These are phyloP conservation scores for Fusarium graminum DNA, from an alignment of 2,329 filamentous ascomycete genomes.

Conservation along the genomic window DNA sequence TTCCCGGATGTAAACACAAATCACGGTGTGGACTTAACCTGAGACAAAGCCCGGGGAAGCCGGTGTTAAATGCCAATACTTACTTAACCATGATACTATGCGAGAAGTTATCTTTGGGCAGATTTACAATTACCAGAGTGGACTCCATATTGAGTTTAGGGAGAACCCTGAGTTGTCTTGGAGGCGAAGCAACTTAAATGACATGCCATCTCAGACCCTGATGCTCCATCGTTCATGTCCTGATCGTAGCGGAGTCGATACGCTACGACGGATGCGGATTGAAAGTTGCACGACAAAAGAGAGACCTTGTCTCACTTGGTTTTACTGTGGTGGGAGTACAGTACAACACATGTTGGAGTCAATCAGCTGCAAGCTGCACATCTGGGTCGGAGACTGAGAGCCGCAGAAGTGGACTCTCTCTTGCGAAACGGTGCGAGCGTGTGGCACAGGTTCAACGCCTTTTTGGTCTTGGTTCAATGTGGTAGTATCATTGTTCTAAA, in stretches of 20 bases:
- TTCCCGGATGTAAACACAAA: constrained; percentile 13
- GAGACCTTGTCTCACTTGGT: constrained; percentile 9
- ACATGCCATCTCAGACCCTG: constrained; percentile 34
- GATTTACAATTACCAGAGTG: constrained; percentile 14
- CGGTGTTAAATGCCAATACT: constrained; percentile 17
- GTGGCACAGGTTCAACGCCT: constrained; percentile 43
- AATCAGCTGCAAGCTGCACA: constrained; percentile 22
- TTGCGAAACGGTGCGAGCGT: constrained; percentile 26
- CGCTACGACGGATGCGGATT: constrained; percentile 25
- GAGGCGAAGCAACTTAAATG: constrained; percentile 30
- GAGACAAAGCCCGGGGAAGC: constrained; percentile 26
- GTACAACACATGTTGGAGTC: too few species aligned
- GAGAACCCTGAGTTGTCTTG: constrained; percentile 25
- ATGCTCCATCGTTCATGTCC: constrained; percentile 31
- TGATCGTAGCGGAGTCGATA: constrained; percentile 24
- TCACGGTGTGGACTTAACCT: constrained; percentile 25
- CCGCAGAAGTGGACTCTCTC: constrained; percentile 38
- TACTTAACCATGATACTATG: constrained; percentile 23
- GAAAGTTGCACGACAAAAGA: constrained; percentile 26
- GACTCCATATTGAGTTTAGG: constrained; percentile 9
- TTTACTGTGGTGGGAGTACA: constrained; percentile 7
- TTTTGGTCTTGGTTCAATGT: constrained; percentile 22
- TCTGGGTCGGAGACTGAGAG: constrained; percentile 27
- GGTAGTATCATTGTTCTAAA: neutral
- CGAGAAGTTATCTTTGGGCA: constrained; percentile 17